Base-by-base conservation (phyloP, 2,329 filamentous ascomycete genomes). In the Trichoderma atrobrunneum region DNA sequence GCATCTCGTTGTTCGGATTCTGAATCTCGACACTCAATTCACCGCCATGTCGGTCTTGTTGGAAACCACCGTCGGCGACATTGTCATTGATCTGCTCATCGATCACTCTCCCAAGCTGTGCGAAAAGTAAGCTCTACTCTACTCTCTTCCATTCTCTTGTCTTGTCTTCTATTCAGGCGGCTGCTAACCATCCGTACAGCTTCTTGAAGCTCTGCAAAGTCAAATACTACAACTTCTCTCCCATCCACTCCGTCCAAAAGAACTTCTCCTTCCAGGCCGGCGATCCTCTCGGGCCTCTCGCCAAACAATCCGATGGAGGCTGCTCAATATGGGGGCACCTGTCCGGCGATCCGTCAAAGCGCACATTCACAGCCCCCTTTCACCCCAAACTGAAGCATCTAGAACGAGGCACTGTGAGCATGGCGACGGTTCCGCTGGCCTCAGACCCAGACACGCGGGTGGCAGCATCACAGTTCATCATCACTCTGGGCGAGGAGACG, bases 221-320 rank as follows among this genome's bases (percentile, higher is more conserved):
- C 83, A 99, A 98, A 85, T 99, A 98, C 85, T 99, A 98, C 90
- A 98, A 98, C 85, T 98, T 97, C 82, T 91, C 94, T 7, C 96
- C 95, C 30, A 85, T 98, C 70, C 93, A 98, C 84, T 94, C 92
- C 76, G 89, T 99, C 48, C 96, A 98, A 80, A 96, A 95, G 81
- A 91, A 94, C 82, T 98, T 98, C 83, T 97, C 95, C 73, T 97
- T 97, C 83, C 95, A 98, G 82, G 97, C 93, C 36, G 95, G 95
- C 80, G 96, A 98, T 79, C 95, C 95, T 14, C 90, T 98, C 68
- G 95, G 96, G 14, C 95, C 95, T 14, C 89, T 92, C 72, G 93
- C 94, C 16, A 85, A 89, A 76, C 90, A 94, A 61, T 97, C 95
- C 77, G 94, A 98, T 88, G 95, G 95, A 76, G 95, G 96, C 75